Percentiles rank a stretch among this genome's conserved stretches.
Evolutionary conservation across 179 eudicot genomes (phyloP).

Genomic region (Beta macrorhiza): DNA sequence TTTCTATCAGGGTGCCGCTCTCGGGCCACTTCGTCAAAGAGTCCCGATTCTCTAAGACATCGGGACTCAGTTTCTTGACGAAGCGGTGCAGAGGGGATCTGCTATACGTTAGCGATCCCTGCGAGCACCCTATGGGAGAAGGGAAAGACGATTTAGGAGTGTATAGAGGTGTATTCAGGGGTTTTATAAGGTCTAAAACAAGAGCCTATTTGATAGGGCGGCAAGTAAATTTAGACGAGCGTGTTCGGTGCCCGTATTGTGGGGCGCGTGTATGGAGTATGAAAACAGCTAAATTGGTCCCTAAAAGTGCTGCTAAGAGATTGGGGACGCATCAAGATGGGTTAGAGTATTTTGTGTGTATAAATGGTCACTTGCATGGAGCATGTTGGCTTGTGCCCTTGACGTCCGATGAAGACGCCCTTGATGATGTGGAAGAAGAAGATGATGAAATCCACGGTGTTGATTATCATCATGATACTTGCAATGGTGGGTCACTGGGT

Average conservation of each 20-base stretch:
- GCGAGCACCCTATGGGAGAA: conserved; percentile 51
- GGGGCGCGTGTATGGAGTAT: conserved; percentile 88
- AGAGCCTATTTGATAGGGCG: conserved; percentile 55
- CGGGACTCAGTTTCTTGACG: conserved; percentile 67
- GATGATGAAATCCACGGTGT: not conserved
- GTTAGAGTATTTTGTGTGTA: conserved; percentile 73
- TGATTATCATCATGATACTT: not conserved
- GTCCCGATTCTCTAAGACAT: conserved; percentile 80
- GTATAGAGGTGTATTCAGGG: conserved; percentile 68
- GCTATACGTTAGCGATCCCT: conserved; percentile 74
- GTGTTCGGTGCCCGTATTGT: conserved; percentile 66
- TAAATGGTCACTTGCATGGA: conserved; percentile 86
- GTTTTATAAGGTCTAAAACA: conserved; percentile 58
- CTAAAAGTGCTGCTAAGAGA: conserved; percentile 61
- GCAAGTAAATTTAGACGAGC: conserved; percentile 57
- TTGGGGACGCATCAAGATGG: conserved; percentile 61
- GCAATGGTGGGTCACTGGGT: not conserved
- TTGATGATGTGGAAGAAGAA: conserved; percentile 2
- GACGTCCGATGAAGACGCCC: conserved; percentile 41
- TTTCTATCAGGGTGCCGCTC: conserved; percentile 15
- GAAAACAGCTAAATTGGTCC: conserved; percentile 61
- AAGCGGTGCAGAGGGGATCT: conserved; percentile 55
- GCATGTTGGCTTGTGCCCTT: conserved; percentile 73
- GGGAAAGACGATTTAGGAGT: conserved; percentile 63
- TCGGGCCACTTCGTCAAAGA: conserved; percentile 58